Base-by-base conservation (phyloP, 805 yeast species). In the Myxozyma kluyveri region DNA sequence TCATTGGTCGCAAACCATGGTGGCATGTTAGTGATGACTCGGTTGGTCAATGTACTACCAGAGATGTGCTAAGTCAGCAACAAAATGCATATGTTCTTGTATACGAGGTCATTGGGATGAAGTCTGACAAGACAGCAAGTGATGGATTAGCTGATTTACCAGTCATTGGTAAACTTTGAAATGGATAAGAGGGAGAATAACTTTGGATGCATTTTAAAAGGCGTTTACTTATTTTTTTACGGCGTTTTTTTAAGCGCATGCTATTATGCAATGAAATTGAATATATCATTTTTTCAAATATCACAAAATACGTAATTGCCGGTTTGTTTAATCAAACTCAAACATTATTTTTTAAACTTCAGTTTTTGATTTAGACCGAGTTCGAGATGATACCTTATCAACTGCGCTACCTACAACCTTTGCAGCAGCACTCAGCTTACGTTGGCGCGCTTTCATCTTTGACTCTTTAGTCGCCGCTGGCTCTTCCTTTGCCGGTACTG, bases 1-100 rank as follows among this genome's bases (percentile, higher is more conserved):
- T 51, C 49, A 49, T 55, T 3, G 57, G 62, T 26, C 42, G 55
- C 31, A 59, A 61, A 47, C 62, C 58, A 18, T 71, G 75, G 73
- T 91, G 98, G 98, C 76, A 86, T 57, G 80, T 90, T 31, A 87
- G 95, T 56, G 98, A 93, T 68, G 74, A 86, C 1, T 73, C 71
- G 27, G 80, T 86, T 3, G 69, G 79, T 35, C 96, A 89, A 65
- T 81, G 77, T 6, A 73, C 78, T 10, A 64, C 71, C 2, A 68
- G 71, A 0, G 81, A 82, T 14, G 86, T 90, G 0, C 69, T 87
- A 38, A 73, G 70, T 49, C 96, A 88, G 62, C 79, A 80, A 27
- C 73, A 80, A 26, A 88, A 86, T n/a, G 96, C 81, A 1, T 91
- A 91, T 68, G 79, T 91, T 85, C 70, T 91, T 47, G 84, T 86